Conservation (phyloP, 306 rosid species). For the Psophocarpus tetragonolobus region DNA sequence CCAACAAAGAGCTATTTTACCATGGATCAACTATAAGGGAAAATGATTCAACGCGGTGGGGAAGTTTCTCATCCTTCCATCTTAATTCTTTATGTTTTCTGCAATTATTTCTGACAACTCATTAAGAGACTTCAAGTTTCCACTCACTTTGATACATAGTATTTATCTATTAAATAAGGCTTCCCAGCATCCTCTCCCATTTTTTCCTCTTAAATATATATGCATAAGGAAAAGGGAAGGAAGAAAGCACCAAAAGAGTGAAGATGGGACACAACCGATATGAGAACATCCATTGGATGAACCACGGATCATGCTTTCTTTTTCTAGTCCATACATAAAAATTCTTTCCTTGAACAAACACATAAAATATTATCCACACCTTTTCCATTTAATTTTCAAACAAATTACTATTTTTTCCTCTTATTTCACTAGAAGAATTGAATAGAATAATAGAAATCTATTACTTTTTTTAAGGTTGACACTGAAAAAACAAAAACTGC, state of each 20-base stretch:
- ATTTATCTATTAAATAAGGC: background rate
- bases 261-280: background rate
- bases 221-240: background rate
- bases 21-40: background rate
- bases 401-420: background rate
- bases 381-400: constrained; percentile 33
- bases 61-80: constrained; percentile 36
- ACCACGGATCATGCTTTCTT: background rate
- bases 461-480: constrained; percentile 8
- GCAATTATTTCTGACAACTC: constrained; percentile 26
- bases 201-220: background rate
- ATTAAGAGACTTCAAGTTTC: background rate
- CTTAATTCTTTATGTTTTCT: constrained; percentile 4
- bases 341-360: background rate
- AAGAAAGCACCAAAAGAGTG: constrained; percentile 13
- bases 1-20: background rate
- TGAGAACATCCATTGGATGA: constrained; percentile 14
- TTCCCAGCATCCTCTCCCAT: background rate
- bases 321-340: constrained; percentile 24
- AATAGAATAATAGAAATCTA: background rate
- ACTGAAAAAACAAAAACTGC: background rate
- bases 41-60: background rate
- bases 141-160: background rate
- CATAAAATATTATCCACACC: background rate
- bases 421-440: background rate